Evolutionary conservation across 108 stramenopile genomes (phyloP).

Genomic region (Nitzschia putrida): DNA sequence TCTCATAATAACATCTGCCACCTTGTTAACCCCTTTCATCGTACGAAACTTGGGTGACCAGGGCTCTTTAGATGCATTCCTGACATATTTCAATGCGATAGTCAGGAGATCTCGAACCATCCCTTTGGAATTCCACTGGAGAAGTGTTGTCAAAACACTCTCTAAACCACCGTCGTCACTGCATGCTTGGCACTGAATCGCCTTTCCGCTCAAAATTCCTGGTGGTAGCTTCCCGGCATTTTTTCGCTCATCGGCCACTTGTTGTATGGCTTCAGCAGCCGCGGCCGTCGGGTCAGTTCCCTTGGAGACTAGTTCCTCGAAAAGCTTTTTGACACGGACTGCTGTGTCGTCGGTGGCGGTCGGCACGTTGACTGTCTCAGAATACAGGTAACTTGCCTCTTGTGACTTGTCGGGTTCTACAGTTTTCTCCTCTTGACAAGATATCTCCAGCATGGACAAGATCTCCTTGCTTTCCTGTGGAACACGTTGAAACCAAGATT

Average conservation of each 20-base stretch:
- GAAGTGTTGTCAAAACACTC: constrained; percentile 18
- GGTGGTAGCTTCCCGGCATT: not conserved
- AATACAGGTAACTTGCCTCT: constrained; percentile 21
- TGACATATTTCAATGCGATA: constrained; percentile 64
- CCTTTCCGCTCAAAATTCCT: constrained; percentile 24
- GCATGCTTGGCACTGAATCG: constrained; percentile 1
- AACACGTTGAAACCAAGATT: constrained; percentile 60
- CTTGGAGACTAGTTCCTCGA: constrained; percentile 43
- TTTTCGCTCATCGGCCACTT: constrained; percentile 37
- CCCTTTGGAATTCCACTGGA: constrained; percentile 33
- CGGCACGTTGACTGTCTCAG: constrained; percentile 15
- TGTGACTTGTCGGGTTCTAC: constrained; percentile 9
- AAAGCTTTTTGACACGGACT: constrained; percentile 49
- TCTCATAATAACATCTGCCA: constrained; percentile 69
- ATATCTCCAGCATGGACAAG: constrained; percentile 66
- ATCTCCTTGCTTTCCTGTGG: constrained; percentile 64
- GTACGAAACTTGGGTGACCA: constrained; percentile 64
- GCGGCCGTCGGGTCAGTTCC: constrained; percentile 58
- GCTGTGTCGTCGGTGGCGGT: constrained; percentile 28
- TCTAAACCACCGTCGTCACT: constrained; percentile 13
- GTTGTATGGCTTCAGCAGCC: constrained; percentile 53
- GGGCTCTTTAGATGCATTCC: constrained; percentile 60
- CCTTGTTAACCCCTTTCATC: constrained; percentile 69
- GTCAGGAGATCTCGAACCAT: constrained; percentile 30
- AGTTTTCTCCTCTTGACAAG: constrained; percentile 52